phyloP scores from a whole-genome alignment of 495 filamentous ascomycete species.

The Aspergillus nanangensis region DNA sequence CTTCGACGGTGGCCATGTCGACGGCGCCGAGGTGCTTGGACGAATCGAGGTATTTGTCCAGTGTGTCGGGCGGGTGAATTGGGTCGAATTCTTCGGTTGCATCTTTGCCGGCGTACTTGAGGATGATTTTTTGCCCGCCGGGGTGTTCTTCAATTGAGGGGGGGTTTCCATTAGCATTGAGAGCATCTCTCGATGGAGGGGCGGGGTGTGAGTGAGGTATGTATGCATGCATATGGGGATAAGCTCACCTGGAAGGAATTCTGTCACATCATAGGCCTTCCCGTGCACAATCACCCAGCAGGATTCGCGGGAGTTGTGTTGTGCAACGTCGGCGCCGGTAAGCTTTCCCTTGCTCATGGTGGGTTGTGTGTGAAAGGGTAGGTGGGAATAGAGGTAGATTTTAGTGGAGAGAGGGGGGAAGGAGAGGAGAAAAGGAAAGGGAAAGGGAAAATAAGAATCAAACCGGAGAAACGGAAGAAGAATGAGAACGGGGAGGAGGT shows the following conservation, averaged over 20 bases:
- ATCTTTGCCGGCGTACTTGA: conserved; percentile 80
- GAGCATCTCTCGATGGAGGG: too few species aligned
- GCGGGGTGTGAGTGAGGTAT: too few species aligned
- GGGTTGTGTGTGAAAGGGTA: too few species aligned
- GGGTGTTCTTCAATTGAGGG: conserved; percentile 67
- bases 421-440: neutral
- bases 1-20: conserved; percentile 79
- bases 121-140: conserved; percentile 76
- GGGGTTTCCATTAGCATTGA: too few species aligned
- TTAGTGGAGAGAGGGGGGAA: neutral
- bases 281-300: conserved; percentile 85
- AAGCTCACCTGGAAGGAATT: conserved; percentile 65
- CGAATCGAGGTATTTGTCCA: conserved; percentile 70
- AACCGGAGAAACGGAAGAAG: conserved; percentile 8
- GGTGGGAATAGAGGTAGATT: conserved; percentile 1
- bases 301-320: conserved; percentile 79
- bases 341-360: conserved; percentile 43
- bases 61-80: conserved; percentile 83
- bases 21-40: conserved; percentile 89
- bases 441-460: conserved; percentile 1
- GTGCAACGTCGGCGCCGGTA: conserved; percentile 71
- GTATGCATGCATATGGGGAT: neutral
- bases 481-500: too few species aligned
- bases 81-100: conserved; percentile 89
- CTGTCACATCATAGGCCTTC: conserved; percentile 88